Base-by-base conservation (phyloP, 495 filamentous ascomycete genomes). In the Penicillium pulvis region DNA sequence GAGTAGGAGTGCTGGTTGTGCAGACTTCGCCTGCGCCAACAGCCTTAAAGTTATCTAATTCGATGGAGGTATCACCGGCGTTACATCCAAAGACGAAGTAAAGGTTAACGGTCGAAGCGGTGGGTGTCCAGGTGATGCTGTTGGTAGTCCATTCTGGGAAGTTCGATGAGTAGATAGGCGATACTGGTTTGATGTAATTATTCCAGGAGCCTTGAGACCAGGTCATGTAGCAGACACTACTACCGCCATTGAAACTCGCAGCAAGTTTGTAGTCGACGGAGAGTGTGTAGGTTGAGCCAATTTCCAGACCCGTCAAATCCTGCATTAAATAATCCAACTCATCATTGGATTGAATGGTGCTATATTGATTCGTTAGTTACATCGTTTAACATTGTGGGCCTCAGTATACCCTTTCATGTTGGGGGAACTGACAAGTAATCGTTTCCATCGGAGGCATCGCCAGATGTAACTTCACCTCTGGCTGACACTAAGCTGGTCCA, bases 381-480 rank as follows among this genome's bases (percentile, higher is more conserved):
- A n/a, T n/a, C n/a, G n/a, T n/a, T 10, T 12, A 9, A 14, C 12
- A 11, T 12, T 36, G 10, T 12, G 33, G 14, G 33, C 33, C 33
- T 36, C 33, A 28, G 10, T 11, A 36, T 36, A 1, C 10, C 31
- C 31, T 33, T 12, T 0, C 2, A 14, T 2, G 10, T 33, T 19
- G 8, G 16, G 4, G 23, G 26, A 33, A 50, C 49, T 52, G 8
- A 52, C 49, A 52, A 39, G 30, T 52, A 52, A 23, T 41, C 16
- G 31, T 4, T n/a, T 20, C n/a, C 49, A 26, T 52, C 31, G 6
- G 49, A 36, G 16, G 49, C 49, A 23, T 39, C 49, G 8, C 49
- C 49, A 19, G 49, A 23, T 31, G 10, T 17, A 31, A 52, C 31
- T n/a, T 2, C 6, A 9, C 49, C 28, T 2, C 4, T 5, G 28